Evolutionary conservation across 2,329 filamentous ascomycete species (phyloP).

Genomic region (Penicillium digitatum): DNA sequence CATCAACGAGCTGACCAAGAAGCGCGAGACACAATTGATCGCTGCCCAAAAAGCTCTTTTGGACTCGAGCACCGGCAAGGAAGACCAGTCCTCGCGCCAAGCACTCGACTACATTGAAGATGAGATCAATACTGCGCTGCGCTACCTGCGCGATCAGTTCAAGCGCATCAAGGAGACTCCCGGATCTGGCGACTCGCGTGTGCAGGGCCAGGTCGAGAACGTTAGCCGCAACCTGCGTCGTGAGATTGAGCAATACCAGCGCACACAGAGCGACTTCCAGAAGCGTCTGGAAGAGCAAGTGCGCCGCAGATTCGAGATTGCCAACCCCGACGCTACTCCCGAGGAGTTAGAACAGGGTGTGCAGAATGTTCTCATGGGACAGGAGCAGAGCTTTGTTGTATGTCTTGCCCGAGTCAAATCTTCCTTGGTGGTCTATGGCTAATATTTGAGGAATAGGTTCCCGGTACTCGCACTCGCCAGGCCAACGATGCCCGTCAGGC

Average conservation of each 20-base stretch:
- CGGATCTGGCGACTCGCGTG: constrained; percentile 68
- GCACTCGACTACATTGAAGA: constrained; percentile 70
- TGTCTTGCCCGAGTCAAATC: constrained; percentile 40
- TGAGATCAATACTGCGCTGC: constrained; percentile 80
- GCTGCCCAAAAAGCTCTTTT: constrained; percentile 70
- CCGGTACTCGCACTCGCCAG: constrained; percentile 60
- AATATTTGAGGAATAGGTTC: constrained; percentile 22
- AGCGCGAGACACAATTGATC: constrained; percentile 41
- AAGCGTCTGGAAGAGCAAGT: constrained; percentile 78
- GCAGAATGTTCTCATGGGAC: constrained; percentile 59
- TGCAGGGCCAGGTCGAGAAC: constrained; percentile 74
- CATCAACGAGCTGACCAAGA: constrained; percentile 69
- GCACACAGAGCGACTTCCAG: constrained; percentile 73
- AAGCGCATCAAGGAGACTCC: constrained; percentile 77
- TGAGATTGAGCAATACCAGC: constrained; percentile 77
- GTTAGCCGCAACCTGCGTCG: constrained; percentile 75
- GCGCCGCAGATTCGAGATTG: constrained; percentile 85
- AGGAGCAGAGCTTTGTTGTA: constrained; percentile 77
- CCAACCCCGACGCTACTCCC: constrained; percentile 74
- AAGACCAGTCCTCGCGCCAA: constrained; percentile 61
- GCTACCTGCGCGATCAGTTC: constrained; percentile 71
- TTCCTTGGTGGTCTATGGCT: not conserved
- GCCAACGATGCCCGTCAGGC: constrained; percentile 73
- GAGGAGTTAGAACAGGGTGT: constrained; percentile 74
- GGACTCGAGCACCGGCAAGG: constrained; percentile 67